Evolutionary conservation across 306 rosid species (phyloP).

Genomic region (Pterocarpus macrocarpus): DNA sequence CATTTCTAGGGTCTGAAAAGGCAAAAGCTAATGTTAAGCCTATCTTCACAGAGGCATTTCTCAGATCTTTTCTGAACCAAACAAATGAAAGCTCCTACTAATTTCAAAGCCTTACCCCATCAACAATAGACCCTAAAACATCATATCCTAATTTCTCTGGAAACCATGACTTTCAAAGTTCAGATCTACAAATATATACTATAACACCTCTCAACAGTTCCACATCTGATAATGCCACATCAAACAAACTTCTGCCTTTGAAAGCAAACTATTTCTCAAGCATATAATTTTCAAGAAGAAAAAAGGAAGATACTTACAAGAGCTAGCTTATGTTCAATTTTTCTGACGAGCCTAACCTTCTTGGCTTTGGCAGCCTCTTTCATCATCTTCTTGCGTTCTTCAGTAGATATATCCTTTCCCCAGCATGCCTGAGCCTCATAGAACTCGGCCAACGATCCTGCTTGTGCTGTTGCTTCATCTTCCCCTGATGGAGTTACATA

Average conservation of each 20-base stretch:
- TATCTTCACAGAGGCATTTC: too few species aligned
- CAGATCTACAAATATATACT: background rate
- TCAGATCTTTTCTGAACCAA: too few species aligned
- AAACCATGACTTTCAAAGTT: too few species aligned
- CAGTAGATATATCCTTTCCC: constrained; percentile 81
- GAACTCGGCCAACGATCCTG: constrained; percentile 88
- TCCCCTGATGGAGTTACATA: constrained; percentile 52
- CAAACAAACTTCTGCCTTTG: constrained; percentile 11
- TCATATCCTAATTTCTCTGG: too few species aligned
- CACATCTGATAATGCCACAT: constrained; percentile 15
- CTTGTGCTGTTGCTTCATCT: constrained; percentile 69
- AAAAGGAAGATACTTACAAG: constrained; percentile 66
- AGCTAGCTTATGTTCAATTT: constrained; percentile 75
- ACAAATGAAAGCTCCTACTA: too few species aligned
- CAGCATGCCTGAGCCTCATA: constrained; percentile 84
- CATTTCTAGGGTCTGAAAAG: too few species aligned
- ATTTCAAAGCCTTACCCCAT: too few species aligned
- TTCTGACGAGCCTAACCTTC: constrained; percentile 65
- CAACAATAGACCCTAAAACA: too few species aligned
- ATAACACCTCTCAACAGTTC: constrained; percentile 23
- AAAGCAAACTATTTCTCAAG: constrained; percentile 38
- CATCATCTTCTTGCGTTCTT: constrained; percentile 79
- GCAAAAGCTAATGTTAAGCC: too few species aligned
- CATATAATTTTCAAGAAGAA: constrained; percentile 40
- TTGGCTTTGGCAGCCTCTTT: constrained; percentile 78